These are phyloP conservation scores for Penicillium olsonii DNA, from an alignment of 2,329 filamentous ascomycete species.

Conservation along the genomic window DNA sequence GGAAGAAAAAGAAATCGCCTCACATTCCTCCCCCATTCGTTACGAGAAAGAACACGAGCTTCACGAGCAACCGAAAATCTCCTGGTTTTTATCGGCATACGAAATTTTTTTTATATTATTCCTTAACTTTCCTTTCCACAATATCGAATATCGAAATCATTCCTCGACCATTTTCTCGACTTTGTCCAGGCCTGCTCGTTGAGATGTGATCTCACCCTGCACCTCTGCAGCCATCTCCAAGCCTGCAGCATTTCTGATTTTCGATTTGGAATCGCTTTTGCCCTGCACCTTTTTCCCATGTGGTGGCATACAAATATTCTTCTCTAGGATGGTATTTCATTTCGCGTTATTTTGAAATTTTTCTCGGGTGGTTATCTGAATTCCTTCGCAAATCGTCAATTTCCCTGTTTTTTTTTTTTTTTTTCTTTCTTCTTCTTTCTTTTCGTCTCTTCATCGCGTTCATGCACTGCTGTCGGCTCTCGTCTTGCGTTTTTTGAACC, in stretches of 20 bases:
- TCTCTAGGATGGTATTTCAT: slow-evolving; percentile 1
- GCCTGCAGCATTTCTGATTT: neutral
- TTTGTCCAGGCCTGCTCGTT: too few relatives aligned
- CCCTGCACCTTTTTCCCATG: neutral
- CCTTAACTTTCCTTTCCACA: slow-evolving; percentile 15
- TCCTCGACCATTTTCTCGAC: too few relatives aligned
- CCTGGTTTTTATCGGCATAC: slow-evolving; percentile 17
- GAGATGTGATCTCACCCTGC: slow-evolving; percentile 1
- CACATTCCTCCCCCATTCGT: slow-evolving; percentile 15
- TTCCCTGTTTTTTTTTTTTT: too few relatives aligned
- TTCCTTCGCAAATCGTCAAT: slow-evolving; percentile 1
- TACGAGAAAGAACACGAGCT: slow-evolving; percentile 32
- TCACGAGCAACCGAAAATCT: slow-evolving; percentile 32
- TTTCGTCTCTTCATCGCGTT: slow-evolving; percentile 5
- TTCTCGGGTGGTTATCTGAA: slow-evolving; percentile 32
- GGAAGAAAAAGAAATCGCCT: slow-evolving; percentile 3
- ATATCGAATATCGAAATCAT: slow-evolving; percentile 13
- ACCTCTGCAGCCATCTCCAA: neutral
- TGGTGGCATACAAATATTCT: slow-evolving; percentile 8
- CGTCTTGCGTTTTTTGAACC: neutral
- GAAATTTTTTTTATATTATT: slow-evolving; percentile 12
- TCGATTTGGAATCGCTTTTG: neutral
- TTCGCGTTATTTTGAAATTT: slow-evolving; percentile 15
- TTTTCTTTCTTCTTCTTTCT: too few relatives aligned
- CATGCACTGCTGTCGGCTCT: slow-evolving; percentile 5